Evolutionary conservation across 2,329 filamentous ascomycete species (phyloP), one percentile per base, ranked within the genome.

Genomic region (Claviceps sp.): DNA sequence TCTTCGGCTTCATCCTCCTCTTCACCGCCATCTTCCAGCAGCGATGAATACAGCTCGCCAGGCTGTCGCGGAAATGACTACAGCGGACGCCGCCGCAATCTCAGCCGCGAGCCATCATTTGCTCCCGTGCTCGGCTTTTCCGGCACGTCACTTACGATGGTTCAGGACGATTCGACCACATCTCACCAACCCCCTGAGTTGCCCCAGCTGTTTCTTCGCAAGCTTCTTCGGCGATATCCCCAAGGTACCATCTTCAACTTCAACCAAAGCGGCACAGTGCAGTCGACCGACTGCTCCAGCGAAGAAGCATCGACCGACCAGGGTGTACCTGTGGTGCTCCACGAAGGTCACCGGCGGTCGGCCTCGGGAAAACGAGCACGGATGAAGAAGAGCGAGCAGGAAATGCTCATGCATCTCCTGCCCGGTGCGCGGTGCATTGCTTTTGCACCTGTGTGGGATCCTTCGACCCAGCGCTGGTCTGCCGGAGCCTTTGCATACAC

Each of bases 401-500:
- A 42, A 6, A 49, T 62, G 7, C 60, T 75, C 2, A 54, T 63
- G 0, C 53, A 60, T 2, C 59, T 67, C 0, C 70, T 78, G 6
- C 68, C 72, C 0, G 65, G 65, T 0, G 73, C 73, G 1, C 63
- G 72, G 5, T 74, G 70, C 30, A 61, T 78, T 0, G 69, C 69
- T 0, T 68, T 76, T 47, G 63, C 76, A 2, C 75, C 75, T 0
- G 57, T 77, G 0, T 77, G 73, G 72, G 72, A 76, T 50, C 56
- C 67, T 0, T 62, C 67, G 5, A 67, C 65, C 51, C 67, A 75
- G 41, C 63, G 72, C 9, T 76, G 72, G 70, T 76, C 70, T 53
- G 70, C 74, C 0, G 73, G 70, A 1, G 70, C 70, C 5, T 74
- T 80, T 45, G 62, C 72, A 2, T 78, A 76, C 65, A 77, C 75